phyloP scores from a whole-genome alignment of 2,329 filamentous ascomycete genomes.

The Pseudogymnoascus sp. region DNA sequence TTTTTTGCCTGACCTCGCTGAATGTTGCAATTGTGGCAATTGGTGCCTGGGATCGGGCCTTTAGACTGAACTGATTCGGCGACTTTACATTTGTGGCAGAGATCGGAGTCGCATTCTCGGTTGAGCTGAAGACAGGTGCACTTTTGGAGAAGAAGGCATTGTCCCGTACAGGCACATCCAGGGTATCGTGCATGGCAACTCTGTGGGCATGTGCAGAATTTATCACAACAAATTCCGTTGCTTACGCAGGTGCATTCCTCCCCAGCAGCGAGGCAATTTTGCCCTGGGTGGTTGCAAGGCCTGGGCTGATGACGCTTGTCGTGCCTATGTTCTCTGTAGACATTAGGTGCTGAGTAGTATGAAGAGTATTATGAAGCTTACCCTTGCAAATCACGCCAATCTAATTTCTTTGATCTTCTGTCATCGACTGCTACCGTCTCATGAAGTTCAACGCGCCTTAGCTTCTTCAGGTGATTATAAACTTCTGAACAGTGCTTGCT shows the following conservation, averaged over 20 bases:
- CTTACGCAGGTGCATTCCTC: neutral
- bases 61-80: neutral
- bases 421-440: neutral
- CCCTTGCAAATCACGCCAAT: neutral
- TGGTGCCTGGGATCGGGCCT: neutral
- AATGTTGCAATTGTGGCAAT: conserved; percentile 66
- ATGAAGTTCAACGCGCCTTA: neutral
- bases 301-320: neutral
- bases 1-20: conserved; percentile 61
- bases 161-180: neutral
- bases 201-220: neutral
- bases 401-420: neutral
- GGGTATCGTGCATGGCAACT: neutral
- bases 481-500: neutral
- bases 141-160: conserved; percentile 47
- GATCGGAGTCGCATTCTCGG: conserved; percentile 71
- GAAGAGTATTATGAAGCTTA: neutral
- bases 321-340: neutral
- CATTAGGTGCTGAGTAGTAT: neutral
- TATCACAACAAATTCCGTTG: neutral
- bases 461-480: neutral
- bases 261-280: neutral
- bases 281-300: neutral
- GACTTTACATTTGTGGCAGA: conserved; percentile 41
- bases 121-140: conserved; percentile 68